A percentile compares a stretch with the other conserved stretches of the same genome.
Conservation (phyloP, 2,329 filamentous ascomycete genomes). For the Penicillium sp. region DNA sequence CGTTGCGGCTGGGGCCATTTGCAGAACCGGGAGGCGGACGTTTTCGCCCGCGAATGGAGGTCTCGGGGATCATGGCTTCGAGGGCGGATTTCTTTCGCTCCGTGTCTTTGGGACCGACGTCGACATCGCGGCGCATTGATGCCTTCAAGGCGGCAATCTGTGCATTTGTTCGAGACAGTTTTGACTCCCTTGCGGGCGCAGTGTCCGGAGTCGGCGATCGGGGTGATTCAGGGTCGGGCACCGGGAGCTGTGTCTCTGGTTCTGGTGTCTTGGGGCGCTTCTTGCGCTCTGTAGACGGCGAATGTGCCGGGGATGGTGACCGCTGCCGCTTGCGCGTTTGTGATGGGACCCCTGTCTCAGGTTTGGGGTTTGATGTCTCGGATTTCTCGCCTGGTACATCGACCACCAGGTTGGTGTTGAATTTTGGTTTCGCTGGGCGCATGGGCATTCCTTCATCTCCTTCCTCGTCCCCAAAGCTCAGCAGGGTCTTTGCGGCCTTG, state of each 20-base stretch:
- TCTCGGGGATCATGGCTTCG: slow-evolving; percentile 48
- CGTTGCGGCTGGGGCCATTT: slow-evolving; percentile 29
- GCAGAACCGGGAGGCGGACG: slow-evolving; percentile 39
- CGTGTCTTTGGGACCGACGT: slow-evolving; percentile 32
- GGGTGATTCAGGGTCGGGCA: slow-evolving; percentile 45
- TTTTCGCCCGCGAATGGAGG: slow-evolving; percentile 46
- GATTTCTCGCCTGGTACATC: slow-evolving; percentile 26
- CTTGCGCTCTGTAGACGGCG: slow-evolving; percentile 29
- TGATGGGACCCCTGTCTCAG: slow-evolving; percentile 12
- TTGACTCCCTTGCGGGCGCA: slow-evolving; percentile 34
- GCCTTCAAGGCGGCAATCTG: slow-evolving; percentile 46
- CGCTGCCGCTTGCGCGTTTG: slow-evolving; percentile 31
- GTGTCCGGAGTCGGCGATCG: slow-evolving; percentile 32
- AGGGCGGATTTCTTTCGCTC: slow-evolving; percentile 45
- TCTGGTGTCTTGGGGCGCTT: slow-evolving; percentile 40
- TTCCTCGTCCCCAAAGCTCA: slow-evolving; percentile 48
- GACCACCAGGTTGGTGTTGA: slow-evolving; percentile 46
- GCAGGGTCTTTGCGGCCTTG: slow-evolving; percentile 43
- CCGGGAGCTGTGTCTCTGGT: slow-evolving; percentile 43
- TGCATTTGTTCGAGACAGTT: slow-evolving; percentile 43
- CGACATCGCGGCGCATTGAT: slow-evolving; percentile 46
- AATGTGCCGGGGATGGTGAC: slow-evolving; percentile 32
- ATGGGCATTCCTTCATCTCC: slow-evolving; percentile 38
- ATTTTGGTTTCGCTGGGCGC: slow-evolving; percentile 46
- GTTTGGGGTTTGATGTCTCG: slow-evolving; percentile 14